Conservation (phyloP, 2,329 filamentous ascomycete genomes). For the Fusarium goolgardi region DNA sequence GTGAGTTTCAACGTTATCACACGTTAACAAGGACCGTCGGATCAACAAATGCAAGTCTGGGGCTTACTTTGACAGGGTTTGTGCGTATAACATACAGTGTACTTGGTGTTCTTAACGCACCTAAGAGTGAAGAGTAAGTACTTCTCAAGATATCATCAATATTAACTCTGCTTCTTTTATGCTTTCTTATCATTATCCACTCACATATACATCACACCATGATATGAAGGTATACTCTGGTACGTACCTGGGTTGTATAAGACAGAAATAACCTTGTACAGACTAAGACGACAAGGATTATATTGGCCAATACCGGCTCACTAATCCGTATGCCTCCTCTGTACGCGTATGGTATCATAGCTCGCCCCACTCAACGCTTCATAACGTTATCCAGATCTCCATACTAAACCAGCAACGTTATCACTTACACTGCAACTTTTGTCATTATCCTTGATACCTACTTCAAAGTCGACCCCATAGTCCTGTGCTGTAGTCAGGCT, state of each 20-base stretch:
- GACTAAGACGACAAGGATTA: not conserved
- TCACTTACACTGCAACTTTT: constrained; percentile 12
- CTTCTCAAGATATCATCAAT: not conserved
- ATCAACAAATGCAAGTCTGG: not conserved
- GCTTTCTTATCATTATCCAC: not conserved
- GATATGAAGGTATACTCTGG: not conserved
- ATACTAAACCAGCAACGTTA: constrained; percentile 21
- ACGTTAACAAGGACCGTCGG: constrained; percentile 19
- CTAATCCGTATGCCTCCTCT: not conserved
- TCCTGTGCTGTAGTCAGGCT: not conserved
- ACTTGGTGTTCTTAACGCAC: not conserved
- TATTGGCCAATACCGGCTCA: not conserved
- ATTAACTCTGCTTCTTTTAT: not conserved
- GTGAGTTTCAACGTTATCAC: constrained; percentile 16
- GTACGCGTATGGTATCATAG: not conserved
- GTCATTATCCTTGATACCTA: not conserved
- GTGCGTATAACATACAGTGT: not conserved
- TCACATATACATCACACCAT: not conserved
- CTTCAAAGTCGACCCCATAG: not conserved
- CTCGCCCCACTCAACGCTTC: constrained; percentile 19
- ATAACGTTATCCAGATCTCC: constrained; percentile 29
- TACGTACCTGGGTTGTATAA: not conserved
- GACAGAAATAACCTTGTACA: not conserved
- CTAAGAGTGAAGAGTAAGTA: not conserved
- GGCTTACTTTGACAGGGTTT: not conserved